Evolutionary conservation across 768 basidiomycete genomes (phyloP), one percentile per base, ranked within the genome.

Genomic region (Russula foetens): DNA sequence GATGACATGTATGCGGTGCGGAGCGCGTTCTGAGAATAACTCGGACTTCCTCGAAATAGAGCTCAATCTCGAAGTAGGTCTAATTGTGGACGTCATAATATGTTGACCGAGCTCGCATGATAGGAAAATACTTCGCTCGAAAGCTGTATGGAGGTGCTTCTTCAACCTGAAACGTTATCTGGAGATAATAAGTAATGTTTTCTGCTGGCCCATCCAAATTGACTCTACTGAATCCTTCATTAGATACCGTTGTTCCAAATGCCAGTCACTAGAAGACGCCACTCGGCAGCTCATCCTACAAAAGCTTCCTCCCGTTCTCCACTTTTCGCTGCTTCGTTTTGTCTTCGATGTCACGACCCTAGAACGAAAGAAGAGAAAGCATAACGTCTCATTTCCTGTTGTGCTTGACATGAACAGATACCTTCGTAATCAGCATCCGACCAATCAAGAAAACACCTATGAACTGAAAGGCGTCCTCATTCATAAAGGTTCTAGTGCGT

Each of bases 281-380:
- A 85, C 81, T 19, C 84, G 96, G 8, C 85, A 85, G 65, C 85
- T 85, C 2, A 79, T 86, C 66, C 73, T 96, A 15, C 78, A 77
- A 26, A 70, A 78, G 54, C 79, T 97, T 6, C 96, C 96, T 1
- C 91, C 92, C 0, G 87, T 94, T 7, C 78, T 98, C 2, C 92
- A 98, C 72, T 87, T 98, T 67, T 93, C 93, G 23, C 74, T 98
- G 53, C 80, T 96, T 58, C 90, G 96, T n/a, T 98, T 98, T 72
- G 84, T 91, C 29, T 98, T 88, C 67, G 91, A 95, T 72, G 66
- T 86, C 35, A 73, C 82, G 24, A 83, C 85, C 0, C 82, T 87
- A 79, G 84, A 88, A 66, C 84, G 96, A 63, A 90, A 85, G 73
- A 98, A 98, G 74, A 87, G 85, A 55, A 93, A 93, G 71, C 81